Base-by-base conservation (phyloP, 2,329 filamentous ascomycete genomes). In the Paecilomyces dactylethromorphus region DNA sequence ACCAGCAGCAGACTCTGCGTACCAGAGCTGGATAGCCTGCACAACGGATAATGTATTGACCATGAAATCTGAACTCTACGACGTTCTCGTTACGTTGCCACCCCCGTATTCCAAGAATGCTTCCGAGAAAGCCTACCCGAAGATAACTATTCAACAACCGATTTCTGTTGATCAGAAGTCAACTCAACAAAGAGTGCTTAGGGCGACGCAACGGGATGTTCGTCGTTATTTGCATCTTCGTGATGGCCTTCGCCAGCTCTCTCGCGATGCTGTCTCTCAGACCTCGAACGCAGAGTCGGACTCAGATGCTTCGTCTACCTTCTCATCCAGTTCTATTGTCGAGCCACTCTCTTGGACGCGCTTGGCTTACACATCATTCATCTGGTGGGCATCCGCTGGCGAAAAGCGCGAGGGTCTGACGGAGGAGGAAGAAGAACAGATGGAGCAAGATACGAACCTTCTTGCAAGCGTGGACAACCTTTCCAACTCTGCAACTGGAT, bases 41-140 rank as follows among this genome's bases (percentile, higher is more conserved):
- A 97, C 93, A 2, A 97, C 93, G 1, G 94, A 99, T 76, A 93
- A 90, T 69, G 94, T 99, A 59, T 82, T 99, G 13, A 87, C 86
- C 53, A 89, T 91, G 74, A 97, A 97, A 77, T 84, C 87, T 55
- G 84, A 89, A 1, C 83, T 99, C 2, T 97, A 92, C 81, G 94
- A 99, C 71, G 82, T 97, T 66, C 83, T 97, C 45, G 87, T 97
- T 60, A 91, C 90, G 57, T 83, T 97, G 69, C 91, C 92, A 0
- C 82, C 86, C 0, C 73, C 82, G 5, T 79, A 87, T 65, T 76
- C 84, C 3, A 77, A 83, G 56, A 78, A 85, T 52, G 83, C 83
- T 7, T 78, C 81, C 26, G 80, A 84, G 64, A 87, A 82, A 65
- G 77, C 83, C 18, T 97, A 92, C 87, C 93, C 93, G 0, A 85